Conservation (phyloP, 768 basidiomycete genomes). For the Hericium erinaceus region DNA sequence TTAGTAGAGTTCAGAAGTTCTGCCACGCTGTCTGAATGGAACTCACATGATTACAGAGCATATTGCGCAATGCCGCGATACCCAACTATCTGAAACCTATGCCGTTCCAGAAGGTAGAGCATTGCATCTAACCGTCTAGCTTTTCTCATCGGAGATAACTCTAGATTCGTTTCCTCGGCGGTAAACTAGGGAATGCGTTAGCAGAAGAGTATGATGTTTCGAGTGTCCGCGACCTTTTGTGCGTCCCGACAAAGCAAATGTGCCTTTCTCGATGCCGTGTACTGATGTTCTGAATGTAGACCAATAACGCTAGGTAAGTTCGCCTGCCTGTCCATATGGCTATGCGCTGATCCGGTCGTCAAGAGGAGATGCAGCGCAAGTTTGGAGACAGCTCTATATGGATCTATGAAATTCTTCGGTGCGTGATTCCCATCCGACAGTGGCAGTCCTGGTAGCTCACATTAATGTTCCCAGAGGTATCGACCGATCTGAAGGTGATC, state of each 20-base stretch:
- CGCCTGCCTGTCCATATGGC: neutral
- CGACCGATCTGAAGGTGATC: slow-evolving; percentile 75
- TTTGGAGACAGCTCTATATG: slow-evolving; percentile 81
- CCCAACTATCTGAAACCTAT: slow-evolving; percentile 78
- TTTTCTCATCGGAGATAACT: neutral
- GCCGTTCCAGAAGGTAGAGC: slow-evolving; percentile 45
- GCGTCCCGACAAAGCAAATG: slow-evolving; percentile 22
- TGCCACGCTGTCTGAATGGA: no score
- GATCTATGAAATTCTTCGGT: slow-evolving; percentile 90
- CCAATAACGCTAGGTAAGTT: slow-evolving; percentile 47
- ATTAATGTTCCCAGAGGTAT: slow-evolving; percentile 47
- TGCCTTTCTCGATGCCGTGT: neutral
- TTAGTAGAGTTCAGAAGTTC: slow-evolving; percentile 15
- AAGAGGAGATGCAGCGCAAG: slow-evolving; percentile 40
- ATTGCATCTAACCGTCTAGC: neutral
- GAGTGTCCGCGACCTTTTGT: slow-evolving; percentile 88
- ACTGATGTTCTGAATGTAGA: slow-evolving; percentile 22
- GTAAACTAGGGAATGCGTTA: slow-evolving; percentile 84
- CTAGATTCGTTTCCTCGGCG: slow-evolving; percentile 90
- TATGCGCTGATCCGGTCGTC: neutral
- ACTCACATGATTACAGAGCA: slow-evolving; percentile 42
- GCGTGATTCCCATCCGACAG: slow-evolving; percentile 15
- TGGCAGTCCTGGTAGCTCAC: neutral
- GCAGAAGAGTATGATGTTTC: slow-evolving; percentile 84
- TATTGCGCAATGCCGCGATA: slow-evolving; percentile 76